Evolutionary conservation across 805 yeast species (phyloP).

Genomic region (Saccharomyces eubayanus): DNA sequence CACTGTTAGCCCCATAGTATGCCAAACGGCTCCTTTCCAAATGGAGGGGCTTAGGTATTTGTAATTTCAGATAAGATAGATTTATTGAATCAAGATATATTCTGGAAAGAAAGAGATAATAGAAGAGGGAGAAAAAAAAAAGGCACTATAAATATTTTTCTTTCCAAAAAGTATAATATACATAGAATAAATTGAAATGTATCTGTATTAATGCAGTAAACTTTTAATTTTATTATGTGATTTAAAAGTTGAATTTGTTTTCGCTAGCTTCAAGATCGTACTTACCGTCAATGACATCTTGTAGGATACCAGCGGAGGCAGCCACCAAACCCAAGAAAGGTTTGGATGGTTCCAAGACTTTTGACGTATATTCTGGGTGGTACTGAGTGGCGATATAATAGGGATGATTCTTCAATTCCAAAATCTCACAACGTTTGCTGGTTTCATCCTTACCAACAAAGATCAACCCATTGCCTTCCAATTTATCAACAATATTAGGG

Average conservation of each 20-base stretch:
- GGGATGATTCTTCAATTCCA: constrained; percentile 81
- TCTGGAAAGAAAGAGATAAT: background rate
- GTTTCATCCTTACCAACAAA: constrained; percentile 93
- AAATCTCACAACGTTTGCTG: constrained; percentile 86
- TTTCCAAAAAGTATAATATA: background rate
- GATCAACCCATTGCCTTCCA: constrained; percentile 72
- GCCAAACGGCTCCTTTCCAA: background rate
- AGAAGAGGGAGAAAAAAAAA: background rate
- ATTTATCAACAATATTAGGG: constrained; percentile 62
- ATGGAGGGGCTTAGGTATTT: background rate
- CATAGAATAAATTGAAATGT: background rate
- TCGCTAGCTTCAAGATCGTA: background rate
- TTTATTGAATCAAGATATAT: background rate
- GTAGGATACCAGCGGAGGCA: constrained; percentile 80
- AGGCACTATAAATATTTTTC: background rate
- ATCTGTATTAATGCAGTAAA: constrained; percentile 10
- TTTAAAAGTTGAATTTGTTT: background rate
- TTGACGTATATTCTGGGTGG: constrained; percentile 96
- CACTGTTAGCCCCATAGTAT: background rate
- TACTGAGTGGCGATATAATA: constrained; percentile 93
- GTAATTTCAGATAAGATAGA: background rate
- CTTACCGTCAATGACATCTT: constrained; percentile 35
- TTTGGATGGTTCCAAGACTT: constrained; percentile 91
- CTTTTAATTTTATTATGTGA: background rate
- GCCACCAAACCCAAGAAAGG: constrained; percentile 96